Base-by-base conservation (phyloP, 2,329 filamentous ascomycete genomes). In the Aspergillus pseudonomiae region DNA sequence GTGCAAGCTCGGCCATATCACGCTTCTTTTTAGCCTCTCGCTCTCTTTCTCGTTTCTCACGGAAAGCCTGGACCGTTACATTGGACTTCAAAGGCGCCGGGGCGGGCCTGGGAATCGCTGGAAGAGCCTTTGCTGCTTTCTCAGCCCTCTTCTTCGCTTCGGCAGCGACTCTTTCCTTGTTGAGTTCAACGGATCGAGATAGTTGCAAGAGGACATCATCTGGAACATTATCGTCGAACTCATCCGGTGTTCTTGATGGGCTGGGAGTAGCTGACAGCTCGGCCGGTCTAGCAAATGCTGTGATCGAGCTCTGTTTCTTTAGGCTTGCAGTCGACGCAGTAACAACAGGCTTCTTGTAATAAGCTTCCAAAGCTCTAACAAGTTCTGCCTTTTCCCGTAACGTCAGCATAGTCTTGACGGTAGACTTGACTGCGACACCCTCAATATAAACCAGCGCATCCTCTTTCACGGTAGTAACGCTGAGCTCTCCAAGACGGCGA, bases 361-460 rank as follows among this genome's bases (percentile, higher is more conserved):
- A 82, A 12, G 78, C 82, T 68, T 89, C 87, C n/a, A 89, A 75
- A 21, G 87, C 85, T 59, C 85, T 79, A 59, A 87, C 83, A 57
- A 98, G 82, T 78, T 97, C 92, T 12, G 94, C 94, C 68, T 94
- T 93, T 74, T 98, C 93, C 62, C 91, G 89, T 41, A 87, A 86
- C 14, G 86, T 91, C 68, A 98, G 80, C 70, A 96, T 97, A 2
- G 94, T 96, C 71, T 87, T 89, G 67, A 89, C 86, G 24, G 84
- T 79, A 65, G 86, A 77, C 85, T 74, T 83, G 79, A 74, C 71
- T 9, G 87, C 84, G 59, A 82, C 78, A 41, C 84, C 80, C 63
- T 84, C 84, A 64, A 86, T 87, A 61, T 91, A 81, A 28, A 72
- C 82, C 64, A 91, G 88, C 43, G 89, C 88, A 71, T 89, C 88